Conservation (phyloP, 768 basidiomycete genomes). For the Panus rudis region DNA sequence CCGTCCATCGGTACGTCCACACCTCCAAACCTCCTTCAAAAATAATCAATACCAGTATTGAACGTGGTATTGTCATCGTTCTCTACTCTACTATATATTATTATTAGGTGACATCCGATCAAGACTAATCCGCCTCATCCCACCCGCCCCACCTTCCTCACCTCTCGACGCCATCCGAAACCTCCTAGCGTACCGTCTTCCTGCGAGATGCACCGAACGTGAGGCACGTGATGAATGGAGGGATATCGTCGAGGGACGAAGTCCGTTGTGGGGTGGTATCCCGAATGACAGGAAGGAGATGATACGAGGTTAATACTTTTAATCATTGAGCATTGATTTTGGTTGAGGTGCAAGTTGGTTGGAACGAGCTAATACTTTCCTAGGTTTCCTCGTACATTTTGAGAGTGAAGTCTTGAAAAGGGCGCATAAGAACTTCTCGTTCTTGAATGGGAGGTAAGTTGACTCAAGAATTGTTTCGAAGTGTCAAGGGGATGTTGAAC, state of each 20-base stretch:
- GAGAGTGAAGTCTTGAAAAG: slow-evolving; percentile 82
- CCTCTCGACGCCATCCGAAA: slow-evolving; percentile 67
- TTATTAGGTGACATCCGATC: slow-evolving; percentile 81
- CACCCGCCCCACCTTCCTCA: slow-evolving; percentile 47
- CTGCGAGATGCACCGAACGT: slow-evolving; percentile 56
- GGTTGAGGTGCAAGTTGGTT: too few relatives aligned
- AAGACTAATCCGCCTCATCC: slow-evolving; percentile 83
- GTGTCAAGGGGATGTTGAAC: slow-evolving; percentile 16
- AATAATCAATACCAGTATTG: not conserved
- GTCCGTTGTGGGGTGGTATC: slow-evolving; percentile 75
- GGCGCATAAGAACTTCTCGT: slow-evolving; percentile 92
- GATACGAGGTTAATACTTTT: slow-evolving; percentile 59
- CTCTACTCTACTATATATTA: not conserved
- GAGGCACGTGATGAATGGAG: slow-evolving; percentile 88
- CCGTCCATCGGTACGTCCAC: slow-evolving; percentile 63
- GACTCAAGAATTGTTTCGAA: slow-evolving; percentile 30
- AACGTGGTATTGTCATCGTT: slow-evolving; percentile 2
- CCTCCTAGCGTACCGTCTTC: slow-evolving; percentile 76
- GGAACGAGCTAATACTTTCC: too few relatives aligned
- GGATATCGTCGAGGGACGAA: slow-evolving; percentile 84
- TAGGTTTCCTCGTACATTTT: slow-evolving; percentile 90
- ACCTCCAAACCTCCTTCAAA: not conserved
- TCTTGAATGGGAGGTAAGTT: slow-evolving; percentile 76
- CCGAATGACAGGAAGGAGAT: slow-evolving; percentile 87
- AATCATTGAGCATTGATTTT: too few relatives aligned